Conservation (phyloP, 2,329 filamentous ascomycete genomes). For the Didymella segeticola region DNA sequence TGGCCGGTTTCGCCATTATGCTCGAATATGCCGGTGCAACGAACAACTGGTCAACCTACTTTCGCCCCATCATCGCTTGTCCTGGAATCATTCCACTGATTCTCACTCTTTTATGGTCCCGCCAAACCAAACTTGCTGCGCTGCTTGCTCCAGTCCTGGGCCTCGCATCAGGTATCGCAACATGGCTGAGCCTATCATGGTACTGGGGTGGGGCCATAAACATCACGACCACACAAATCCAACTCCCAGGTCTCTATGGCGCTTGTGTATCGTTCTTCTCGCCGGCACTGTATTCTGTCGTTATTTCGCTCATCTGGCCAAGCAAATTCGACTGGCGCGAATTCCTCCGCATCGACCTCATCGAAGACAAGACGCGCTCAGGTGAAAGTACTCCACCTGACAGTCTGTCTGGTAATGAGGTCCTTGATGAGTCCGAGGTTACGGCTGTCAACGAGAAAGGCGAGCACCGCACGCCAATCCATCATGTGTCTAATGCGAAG, state of each 20-base stretch:
- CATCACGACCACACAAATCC: conserved; percentile 64
- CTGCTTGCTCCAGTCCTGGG: conserved; percentile 49
- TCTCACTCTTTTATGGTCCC: conserved; percentile 77
- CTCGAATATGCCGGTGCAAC: conserved; percentile 51
- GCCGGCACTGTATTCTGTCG: conserved; percentile 65
- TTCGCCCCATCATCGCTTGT: conserved; percentile 86
- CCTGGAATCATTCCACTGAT: conserved; percentile 81
- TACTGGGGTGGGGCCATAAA: conserved; percentile 34
- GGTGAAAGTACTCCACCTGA: conserved; percentile 8
- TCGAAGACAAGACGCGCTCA: conserved; percentile 12
- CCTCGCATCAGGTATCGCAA: conserved; percentile 13
- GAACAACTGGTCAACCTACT: conserved; percentile 89
- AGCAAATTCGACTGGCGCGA: conserved; percentile 17
- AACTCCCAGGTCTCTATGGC: conserved; percentile 75
- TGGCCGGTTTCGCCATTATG: conserved; percentile 78
- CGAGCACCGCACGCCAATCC: not conserved
- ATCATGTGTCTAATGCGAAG: conserved; percentile 7
- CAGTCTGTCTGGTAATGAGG: not conserved
- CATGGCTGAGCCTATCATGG: conserved; percentile 16
- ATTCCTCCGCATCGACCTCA: conserved; percentile 18
- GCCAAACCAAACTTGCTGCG: conserved; percentile 76
- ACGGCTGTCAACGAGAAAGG: not conserved
- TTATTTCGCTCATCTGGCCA: conserved; percentile 11
- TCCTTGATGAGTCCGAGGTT: not conserved
- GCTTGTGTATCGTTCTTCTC: conserved; percentile 81